Evolutionary conservation across 306 rosid genomes (phyloP).

Genomic region (Mucuna pruriens): DNA sequence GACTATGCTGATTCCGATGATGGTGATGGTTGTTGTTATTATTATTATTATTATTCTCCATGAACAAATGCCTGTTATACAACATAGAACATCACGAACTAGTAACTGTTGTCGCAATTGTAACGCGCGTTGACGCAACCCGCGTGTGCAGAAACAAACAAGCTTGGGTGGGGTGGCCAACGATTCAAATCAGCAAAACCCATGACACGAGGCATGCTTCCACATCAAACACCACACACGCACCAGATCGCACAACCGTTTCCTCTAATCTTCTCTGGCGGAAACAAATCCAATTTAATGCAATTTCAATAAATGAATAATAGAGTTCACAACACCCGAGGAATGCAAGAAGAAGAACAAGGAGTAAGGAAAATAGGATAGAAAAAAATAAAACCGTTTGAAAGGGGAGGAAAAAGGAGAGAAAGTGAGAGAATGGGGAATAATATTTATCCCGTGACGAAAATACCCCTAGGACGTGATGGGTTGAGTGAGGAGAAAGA

Average conservation of each 20-base stretch:
- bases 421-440: neutral
- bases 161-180: neutral
- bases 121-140: neutral
- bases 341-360: no score
- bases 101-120: conserved; percentile 24
- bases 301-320: no score
- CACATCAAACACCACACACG: conserved; percentile 15
- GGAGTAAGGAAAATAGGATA: no score
- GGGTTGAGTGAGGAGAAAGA: conserved; percentile 32
- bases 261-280: neutral
- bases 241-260: conserved; percentile 34
- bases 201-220: conserved; percentile 34
- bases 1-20: neutral
- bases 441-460: conserved; percentile 38
- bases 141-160: neutral
- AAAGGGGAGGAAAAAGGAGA: neutral
- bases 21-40: neutral
- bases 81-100: neutral
- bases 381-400: no score
- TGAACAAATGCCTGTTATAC: neutral
- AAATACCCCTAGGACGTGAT: conserved; percentile 54
- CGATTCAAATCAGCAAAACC: conserved; percentile 47
- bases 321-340: no score
- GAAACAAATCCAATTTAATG: neutral
- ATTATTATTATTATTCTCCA: neutral